Evolutionary conservation across 345 rosid genomes (phyloP), one percentile per base, ranked within the genome.

Genomic region (Acer yangbiense): DNA sequence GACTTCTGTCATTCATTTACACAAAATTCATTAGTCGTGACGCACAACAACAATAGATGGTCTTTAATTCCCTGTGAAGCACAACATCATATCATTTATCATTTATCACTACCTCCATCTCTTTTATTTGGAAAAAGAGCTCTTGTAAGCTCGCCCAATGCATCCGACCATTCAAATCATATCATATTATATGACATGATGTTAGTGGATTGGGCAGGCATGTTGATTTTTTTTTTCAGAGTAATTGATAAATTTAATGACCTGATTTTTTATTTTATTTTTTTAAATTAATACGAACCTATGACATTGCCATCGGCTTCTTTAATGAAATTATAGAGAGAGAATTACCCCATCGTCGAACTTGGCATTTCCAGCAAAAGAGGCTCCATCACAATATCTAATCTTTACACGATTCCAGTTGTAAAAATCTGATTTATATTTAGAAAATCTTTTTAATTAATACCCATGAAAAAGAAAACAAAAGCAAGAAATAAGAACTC

Each of bases 381-480:
- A 96, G 43, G 89, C 99, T 85, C 99, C 99, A 74, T 96, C 99
- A 65, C 99, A 96, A 63, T 96, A 96, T 79, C 99, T 89, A 43
- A 96, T 78, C 85, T 93, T 93, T 60, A 96, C 98, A 17, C 90
- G 92, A 83, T 96, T 96, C 99, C 99, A 96, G 76, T 96, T 94
- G 91, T 96, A 92, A 84, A 96, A 96, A 80, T 94, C 98, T 94
- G 91, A 69, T 77, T 43, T 60, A 77, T 5, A 11, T 17, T 65
- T 20, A 69, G 13, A 32, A 71, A 21, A 17, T 4, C 6, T 27
- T 18, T 66, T 69, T 43, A 3, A 39, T 13, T 23, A 65, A 8
- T 82, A 12, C 65, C 18, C 35, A 0, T 32, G 73, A 17, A 20
- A 54, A 43, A 63, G 1, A 35, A 23, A 67, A 46, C 6, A 55